phyloP scores from a whole-genome alignment of 106 monocot species.

The Phalaenopsis equestris region DNA sequence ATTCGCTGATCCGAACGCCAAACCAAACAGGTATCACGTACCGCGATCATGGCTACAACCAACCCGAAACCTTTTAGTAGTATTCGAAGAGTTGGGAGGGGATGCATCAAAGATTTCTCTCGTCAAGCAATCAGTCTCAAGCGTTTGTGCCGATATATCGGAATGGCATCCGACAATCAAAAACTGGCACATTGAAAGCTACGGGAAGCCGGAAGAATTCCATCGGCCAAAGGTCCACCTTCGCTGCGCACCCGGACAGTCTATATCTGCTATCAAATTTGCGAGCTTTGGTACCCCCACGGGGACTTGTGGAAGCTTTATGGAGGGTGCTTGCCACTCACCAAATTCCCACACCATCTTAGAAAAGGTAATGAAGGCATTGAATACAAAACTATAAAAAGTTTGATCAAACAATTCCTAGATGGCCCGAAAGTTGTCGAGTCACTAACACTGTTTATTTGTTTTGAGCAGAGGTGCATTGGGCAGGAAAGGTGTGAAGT shows the following conservation, averaged over 20 bases:
- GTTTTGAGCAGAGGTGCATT: constrained; percentile 58
- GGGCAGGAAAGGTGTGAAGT: constrained; percentile 67
- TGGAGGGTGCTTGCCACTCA: constrained; percentile 82
- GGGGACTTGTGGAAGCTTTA: constrained; percentile 85
- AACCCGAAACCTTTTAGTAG: constrained; percentile 65
- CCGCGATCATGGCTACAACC: constrained; percentile 86
- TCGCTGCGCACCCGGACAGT: constrained; percentile 61
- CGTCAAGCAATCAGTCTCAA: constrained; percentile 64
- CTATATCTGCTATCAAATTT: constrained; percentile 84
- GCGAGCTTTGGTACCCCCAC: constrained; percentile 90
- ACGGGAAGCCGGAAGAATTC: constrained; percentile 44
- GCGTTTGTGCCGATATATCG: constrained; percentile 80
- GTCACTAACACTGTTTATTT: background rate
- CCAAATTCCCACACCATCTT: constrained; percentile 48
- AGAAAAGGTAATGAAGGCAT: constrained; percentile 51
- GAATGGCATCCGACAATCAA: constrained; percentile 78
- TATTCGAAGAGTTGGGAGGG: constrained; percentile 92
- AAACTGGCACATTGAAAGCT: constrained; percentile 72
- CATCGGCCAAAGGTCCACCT: constrained; percentile 69
- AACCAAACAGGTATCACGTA: constrained; percentile 77
- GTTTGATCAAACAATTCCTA: too few relatives aligned
- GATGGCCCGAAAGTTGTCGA: too few relatives aligned
- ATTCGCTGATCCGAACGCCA: background rate
- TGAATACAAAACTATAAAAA: background rate
- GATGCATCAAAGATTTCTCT: constrained; percentile 69